A percentile compares a stretch with the other conserved stretches of the same genome.
phyloP scores from a whole-genome alignment of 305 asterid genomes.

The Euphrasia arctica region DNA sequence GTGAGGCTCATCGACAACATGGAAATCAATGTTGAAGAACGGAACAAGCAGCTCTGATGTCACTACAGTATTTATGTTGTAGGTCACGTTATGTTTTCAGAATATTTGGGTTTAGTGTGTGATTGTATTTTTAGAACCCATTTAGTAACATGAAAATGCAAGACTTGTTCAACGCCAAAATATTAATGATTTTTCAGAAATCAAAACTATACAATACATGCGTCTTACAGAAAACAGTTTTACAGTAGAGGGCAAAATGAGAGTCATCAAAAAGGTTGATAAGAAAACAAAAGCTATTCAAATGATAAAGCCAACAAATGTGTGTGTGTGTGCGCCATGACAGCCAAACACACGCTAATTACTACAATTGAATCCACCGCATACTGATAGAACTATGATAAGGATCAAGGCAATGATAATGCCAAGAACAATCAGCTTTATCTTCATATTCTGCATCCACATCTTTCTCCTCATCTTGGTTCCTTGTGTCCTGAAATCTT shows the following conservation, averaged over 20 bases:
- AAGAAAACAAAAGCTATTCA: conserved; percentile 14
- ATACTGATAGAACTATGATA: conserved; percentile 64
- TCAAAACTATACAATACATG: conserved; percentile 32
- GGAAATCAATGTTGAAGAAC: conserved; percentile 44
- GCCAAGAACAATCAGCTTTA: conserved; percentile 72
- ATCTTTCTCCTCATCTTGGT: conserved; percentile 76
- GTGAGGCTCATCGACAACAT: conserved; percentile 87
- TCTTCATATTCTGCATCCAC: conserved; percentile 85
- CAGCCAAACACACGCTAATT: conserved; percentile 25
- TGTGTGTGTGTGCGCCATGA: conserved; percentile 12
- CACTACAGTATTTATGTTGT: no score
- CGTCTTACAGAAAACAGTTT: conserved; percentile 29
- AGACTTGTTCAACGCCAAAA: neutral
- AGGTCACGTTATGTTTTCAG: no score
- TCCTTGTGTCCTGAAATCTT: conserved; percentile 84
- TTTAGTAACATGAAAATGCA: neutral
- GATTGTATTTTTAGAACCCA: neutral
- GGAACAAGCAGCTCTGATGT: no score
- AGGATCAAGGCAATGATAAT: conserved; percentile 71
- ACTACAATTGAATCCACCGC: conserved; percentile 62
- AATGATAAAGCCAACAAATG: conserved; percentile 18
- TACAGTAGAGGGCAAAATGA: conserved; percentile 14
- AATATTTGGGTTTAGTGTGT: neutral
- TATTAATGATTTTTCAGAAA: conserved; percentile 6
- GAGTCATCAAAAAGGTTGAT: conserved; percentile 19